These are phyloP conservation scores for Cercospora berteroae DNA, from an alignment of 2,329 filamentous ascomycete genomes.

Conservation along the genomic window DNA sequence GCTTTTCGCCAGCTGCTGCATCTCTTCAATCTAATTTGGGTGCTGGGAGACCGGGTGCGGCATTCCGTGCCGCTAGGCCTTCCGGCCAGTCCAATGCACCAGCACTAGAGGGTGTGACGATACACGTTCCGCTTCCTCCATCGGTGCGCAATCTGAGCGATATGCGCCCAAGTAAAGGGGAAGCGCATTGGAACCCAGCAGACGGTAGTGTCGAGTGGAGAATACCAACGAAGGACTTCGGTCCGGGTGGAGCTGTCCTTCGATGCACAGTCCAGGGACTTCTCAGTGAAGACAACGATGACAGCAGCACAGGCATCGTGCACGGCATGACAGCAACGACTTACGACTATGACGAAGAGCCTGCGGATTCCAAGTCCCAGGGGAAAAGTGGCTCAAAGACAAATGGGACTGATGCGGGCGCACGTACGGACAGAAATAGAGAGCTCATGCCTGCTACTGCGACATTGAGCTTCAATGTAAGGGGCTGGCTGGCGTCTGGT, in stretches of 20 bases:
- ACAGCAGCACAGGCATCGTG: conserved; percentile 37
- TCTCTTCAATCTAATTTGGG: conserved; percentile 34
- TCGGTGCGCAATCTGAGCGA: conserved; percentile 81
- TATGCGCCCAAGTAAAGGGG: conserved; percentile 74
- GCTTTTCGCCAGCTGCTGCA: conserved; percentile 29
- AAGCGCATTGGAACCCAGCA: conserved; percentile 75
- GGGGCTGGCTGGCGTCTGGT: conserved; percentile 64
- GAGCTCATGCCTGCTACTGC: conserved; percentile 51
- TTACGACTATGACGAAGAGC: conserved; percentile 41
- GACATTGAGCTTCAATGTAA: conserved; percentile 52
- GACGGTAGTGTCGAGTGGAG: conserved; percentile 78
- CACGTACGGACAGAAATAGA: conserved; percentile 35
- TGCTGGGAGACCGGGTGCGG: conserved; percentile 20
- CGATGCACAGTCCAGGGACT: conserved; percentile 76
- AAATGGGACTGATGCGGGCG: conserved; percentile 11
- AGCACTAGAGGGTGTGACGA: conserved; percentile 69
- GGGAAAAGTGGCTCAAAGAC: conserved; percentile 42
- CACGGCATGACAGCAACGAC: conserved; percentile 45
- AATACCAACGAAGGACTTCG: conserved; percentile 73
- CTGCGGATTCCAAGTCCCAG: conserved; percentile 31
- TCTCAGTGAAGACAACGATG: conserved; percentile 49
- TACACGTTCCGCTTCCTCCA: conserved; percentile 75
- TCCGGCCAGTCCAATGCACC: conserved; percentile 36
- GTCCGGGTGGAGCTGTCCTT: conserved; percentile 56
- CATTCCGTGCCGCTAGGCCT: conserved; percentile 23